Base-by-base conservation (phyloP, 805 yeast genomes). In the Millerozyma miso region DNA sequence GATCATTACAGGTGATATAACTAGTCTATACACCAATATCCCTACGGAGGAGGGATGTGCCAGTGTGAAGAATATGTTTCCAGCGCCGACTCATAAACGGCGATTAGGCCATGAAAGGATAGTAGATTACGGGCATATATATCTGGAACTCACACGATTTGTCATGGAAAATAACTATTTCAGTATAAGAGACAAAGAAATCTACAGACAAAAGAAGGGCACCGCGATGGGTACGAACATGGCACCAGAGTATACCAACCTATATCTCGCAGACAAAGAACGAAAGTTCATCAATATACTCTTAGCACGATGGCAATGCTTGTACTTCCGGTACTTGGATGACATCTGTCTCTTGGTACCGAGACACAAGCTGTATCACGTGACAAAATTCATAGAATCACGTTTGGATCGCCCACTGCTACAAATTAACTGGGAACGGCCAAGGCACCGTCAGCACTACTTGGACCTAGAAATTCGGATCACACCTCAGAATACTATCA, bases 331-430 rank as follows among this genome's bases (percentile, higher is more conserved):
- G 6, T 35, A 35, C 37, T 19, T 35, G 14, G 37, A 35, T 13
- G 37, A 35, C 37, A 35, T 35, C 20, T 35, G 37, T 35, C 37
- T 35, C 37, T 35, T 35, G 19, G 37, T 35, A 15, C 37, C 37
- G 6, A 6, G 14, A 35, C 17, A 16, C n/a, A 16, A 35, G 20
- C 20, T 19, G 19, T 16, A 35, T 35, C 37, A 19, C 37, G 19
- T 35, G 19, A 35, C 37, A 7, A 16, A 35, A 15, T 35, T 16
- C 37, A 35, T 35, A 15, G 37, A 35, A 19, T 8, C 17, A 17
- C 18, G 17, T 16, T 19, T 35, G 19, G 37, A 35, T 35, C 37
- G 37, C 37, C 37, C 37, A 16, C 29, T 23, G 29, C 37, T 35
- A 16, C 37, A 35, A 17, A 35, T 35, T 35, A 35, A 35, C 19